Percentiles rank a stretch among this genome's conserved stretches.
Conservation (phyloP, 2,329 filamentous ascomycete species). For the Botrytis pseudocinerea region DNA sequence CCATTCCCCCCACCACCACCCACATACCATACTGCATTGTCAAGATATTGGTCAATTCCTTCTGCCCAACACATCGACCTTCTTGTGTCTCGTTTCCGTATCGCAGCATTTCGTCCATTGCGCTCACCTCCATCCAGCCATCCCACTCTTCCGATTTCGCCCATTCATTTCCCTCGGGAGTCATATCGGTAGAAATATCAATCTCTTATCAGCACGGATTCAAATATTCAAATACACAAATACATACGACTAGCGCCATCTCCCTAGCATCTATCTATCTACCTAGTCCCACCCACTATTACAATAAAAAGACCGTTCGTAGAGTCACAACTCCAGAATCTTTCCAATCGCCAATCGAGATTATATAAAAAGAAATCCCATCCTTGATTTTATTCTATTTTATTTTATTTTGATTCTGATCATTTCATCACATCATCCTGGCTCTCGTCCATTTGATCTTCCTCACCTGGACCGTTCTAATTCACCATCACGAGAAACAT, state of each 20-base stretch:
- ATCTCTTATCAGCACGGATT: constrained; percentile 18
- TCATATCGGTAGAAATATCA: constrained; percentile 1
- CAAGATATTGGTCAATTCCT: constrained; percentile 2
- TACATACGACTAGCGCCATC: background rate
- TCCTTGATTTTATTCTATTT: background rate
- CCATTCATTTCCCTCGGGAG: background rate
- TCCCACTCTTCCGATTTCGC: constrained; percentile 20
- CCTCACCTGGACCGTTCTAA: constrained; percentile 9
- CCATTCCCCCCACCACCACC: background rate
- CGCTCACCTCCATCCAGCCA: background rate
- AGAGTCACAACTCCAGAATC: background rate
- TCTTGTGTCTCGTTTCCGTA: background rate
- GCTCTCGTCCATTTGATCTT: background rate
- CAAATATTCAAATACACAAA: too few species aligned
- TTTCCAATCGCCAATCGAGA: constrained; percentile 3
- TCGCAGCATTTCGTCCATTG: background rate
- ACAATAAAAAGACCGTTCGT: background rate
- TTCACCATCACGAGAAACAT: constrained; percentile 20
- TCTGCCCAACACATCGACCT: background rate
- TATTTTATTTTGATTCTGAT: background rate
- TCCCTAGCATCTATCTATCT: background rate
- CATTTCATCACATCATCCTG: constrained; percentile 4
- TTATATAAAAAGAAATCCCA: background rate
- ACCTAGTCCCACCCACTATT: background rate
- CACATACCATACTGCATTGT: too few species aligned